Evolutionary conservation across 2,329 filamentous ascomycete genomes (phyloP), one percentile per base, ranked within the genome.

Genomic region (Nemania bipapillata): DNA sequence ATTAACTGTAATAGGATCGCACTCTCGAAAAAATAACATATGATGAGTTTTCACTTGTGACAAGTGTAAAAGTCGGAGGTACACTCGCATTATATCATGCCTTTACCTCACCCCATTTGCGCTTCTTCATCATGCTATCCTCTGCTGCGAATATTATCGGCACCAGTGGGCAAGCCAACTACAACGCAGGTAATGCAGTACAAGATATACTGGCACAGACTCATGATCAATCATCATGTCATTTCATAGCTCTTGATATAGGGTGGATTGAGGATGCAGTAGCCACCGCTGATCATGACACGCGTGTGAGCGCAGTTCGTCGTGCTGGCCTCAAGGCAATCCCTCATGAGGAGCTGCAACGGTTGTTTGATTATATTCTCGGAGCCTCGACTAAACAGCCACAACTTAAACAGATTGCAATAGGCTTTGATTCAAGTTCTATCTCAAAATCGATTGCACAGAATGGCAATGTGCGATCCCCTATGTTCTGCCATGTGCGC

Each of bases 101-200:
- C 4, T 73, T 74, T 24, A 54, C 63, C 35, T 59, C 65, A 15
- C 24, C 49, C 2, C n/a, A 62, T 0, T 58, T 71, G 0, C 72
- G 74, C n/a, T 75, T 74, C 58, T 74, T 75, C 62, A 26, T 76
- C 40, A 68, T 68, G 52, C 57, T 75, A 17, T 74, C 72, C 1
- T 75, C 74, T 3, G 28, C 68, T 1, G 40, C 57, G 24, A 66
- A 35, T 50, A 30, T 49, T 5, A 55, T 66, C 11, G 72, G 72
- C 4, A 49, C 67, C 4, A 54, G 62, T 8, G 68, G 64, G 15
- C 66, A 71, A 32, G 67, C 63, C 12, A 72, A 69, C 26, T 72
- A 74, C 47, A 69, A 69, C 20, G 72, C 68, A 1, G 71, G 66
- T 5, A 72, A 70, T 35, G 26, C 71, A 2, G 65, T 70, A 26